phyloP scores from a whole-genome alignment of 2,329 filamentous ascomycete genomes.

The Mycosphaerella sp. region DNA sequence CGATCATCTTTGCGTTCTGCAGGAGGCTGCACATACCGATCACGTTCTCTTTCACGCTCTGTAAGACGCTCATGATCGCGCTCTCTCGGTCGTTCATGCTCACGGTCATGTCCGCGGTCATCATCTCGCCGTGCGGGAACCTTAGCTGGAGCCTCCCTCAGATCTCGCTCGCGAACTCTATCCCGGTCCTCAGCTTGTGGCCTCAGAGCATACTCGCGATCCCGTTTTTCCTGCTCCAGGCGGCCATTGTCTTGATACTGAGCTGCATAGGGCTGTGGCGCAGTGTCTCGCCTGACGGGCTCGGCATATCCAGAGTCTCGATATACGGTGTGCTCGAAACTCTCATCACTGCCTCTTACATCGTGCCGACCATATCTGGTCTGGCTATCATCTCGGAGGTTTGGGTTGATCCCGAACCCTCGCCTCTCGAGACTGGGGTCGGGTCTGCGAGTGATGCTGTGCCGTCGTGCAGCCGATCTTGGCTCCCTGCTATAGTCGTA shows the following conservation, averaged over 20 bases:
- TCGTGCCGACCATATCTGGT: conserved; percentile 29
- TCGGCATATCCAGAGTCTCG: conserved; percentile 28
- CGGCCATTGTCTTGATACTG: conserved; percentile 24
- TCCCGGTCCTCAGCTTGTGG: conserved; percentile 27
- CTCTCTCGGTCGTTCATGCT: conserved; percentile 16
- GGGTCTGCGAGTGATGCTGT: conserved; percentile 35
- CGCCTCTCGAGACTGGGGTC: conserved; percentile 43
- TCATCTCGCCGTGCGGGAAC: conserved; percentile 31
- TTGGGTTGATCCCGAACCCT: conserved; percentile 43
- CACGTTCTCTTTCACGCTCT: conserved; percentile 28
- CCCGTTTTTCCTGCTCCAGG: conserved; percentile 27
- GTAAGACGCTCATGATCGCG: conserved; percentile 23
- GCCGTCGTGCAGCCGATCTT: conserved; percentile 32
- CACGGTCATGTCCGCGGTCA: conserved; percentile 27
- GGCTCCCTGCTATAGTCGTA: conserved; percentile 43
- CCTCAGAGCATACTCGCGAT: conserved; percentile 24
- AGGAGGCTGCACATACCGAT: conserved; percentile 14
- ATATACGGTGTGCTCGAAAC: conserved; percentile 36
- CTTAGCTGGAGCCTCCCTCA: conserved; percentile 21
- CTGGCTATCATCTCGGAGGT: conserved; percentile 21
- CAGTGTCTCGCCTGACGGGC: conserved; percentile 29
- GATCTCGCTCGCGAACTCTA: conserved; percentile 29
- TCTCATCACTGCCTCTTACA: conserved; percentile 36
- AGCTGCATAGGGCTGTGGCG: conserved; percentile 20
- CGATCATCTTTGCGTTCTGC: conserved; percentile 10